A percentile compares a stretch with the other conserved stretches of the same genome.
phyloP scores from a whole-genome alignment of 1,284 basidiomycete species.

The Microstroma glucosiphilum region DNA sequence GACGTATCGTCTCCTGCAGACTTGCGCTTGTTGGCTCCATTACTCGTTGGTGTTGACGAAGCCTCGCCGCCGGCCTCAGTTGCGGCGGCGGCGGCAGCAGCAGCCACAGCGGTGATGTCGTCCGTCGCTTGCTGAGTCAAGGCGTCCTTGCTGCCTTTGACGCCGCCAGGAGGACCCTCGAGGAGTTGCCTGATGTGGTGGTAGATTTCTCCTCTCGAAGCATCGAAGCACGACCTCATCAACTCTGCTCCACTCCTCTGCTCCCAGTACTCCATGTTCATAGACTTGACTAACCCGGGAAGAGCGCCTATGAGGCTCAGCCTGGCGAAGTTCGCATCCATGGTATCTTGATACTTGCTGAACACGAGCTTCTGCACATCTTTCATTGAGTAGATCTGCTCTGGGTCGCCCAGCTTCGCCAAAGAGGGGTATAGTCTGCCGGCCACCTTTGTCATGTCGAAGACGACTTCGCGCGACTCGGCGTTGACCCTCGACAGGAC shows the following conservation, averaged over 20 bases:
- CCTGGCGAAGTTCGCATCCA: not conserved
- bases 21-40: not conserved
- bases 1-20: not conserved
- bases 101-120: not conserved
- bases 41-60: not conserved
- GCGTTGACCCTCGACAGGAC: not conserved
- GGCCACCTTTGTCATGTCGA: not conserved
- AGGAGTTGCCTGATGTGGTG: not conserved
- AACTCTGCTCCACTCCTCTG: not conserved
- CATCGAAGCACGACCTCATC: not conserved
- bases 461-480: not conserved
- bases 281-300: not conserved
- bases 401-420: not conserved
- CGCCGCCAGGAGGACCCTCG: not conserved
- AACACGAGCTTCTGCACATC: not conserved
- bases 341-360: not conserved
- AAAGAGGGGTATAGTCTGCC: slow-evolving; percentile 2
- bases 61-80: not conserved
- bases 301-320: slow-evolving; percentile 1
- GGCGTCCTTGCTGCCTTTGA: not conserved
- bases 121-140: not conserved
- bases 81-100: not conserved
- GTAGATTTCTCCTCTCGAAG: not conserved
- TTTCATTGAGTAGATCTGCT: not conserved
- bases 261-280: not conserved